Evolutionary conservation across 2,329 filamentous ascomycete species (phyloP), one percentile per base, ranked within the genome.

Genomic region (Aspergillus tubingensis): DNA sequence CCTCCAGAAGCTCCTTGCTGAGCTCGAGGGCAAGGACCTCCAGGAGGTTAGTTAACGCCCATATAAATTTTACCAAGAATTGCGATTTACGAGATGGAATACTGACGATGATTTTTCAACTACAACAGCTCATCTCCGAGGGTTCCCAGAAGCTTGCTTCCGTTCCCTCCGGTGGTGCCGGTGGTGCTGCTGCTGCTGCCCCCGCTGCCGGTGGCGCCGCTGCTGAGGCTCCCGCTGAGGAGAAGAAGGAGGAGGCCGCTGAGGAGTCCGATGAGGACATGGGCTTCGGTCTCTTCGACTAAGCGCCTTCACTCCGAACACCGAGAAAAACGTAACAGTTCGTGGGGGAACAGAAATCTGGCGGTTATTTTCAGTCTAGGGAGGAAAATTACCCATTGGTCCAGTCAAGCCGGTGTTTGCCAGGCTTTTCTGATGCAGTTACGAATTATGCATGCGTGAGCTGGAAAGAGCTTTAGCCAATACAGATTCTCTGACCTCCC

Each of bases 121-220:
- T 36, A 30, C 6, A 67, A 65, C 72, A 98, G 95, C 85, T 99
- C 82, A 97, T 99, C 81, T 74, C 91, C 74, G 87, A 93, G 82
- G 95, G 95, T 78, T 88, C 91, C 70, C 77, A 84, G 82, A 99
- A 99, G 89, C 92, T 99, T 76, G 95, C 95, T 74, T 97, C 94
- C 82, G 94, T 99, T 77, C 93, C 95, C 81, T 92, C 91, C 76
- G 95, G 93, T 76, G 93, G 93, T 81, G 86, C 84, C 76, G 83
- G 83, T 74, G 84, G 83, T 74, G 85, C 66, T 63, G 69, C 70
- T 41, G 63, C 70, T 55, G 60, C 72, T 53, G 58, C 79, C 70
- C 75, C 77, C 79, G 87, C 82, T 77, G 89, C 82, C 77, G 91
- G 83, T 76, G 89, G 82, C 73, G 89, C 83, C 71, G 88, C 82